These are phyloP conservation scores for Cyberlindnera galapagoensis DNA, from an alignment of 805 yeast species.

Conservation along the genomic window DNA sequence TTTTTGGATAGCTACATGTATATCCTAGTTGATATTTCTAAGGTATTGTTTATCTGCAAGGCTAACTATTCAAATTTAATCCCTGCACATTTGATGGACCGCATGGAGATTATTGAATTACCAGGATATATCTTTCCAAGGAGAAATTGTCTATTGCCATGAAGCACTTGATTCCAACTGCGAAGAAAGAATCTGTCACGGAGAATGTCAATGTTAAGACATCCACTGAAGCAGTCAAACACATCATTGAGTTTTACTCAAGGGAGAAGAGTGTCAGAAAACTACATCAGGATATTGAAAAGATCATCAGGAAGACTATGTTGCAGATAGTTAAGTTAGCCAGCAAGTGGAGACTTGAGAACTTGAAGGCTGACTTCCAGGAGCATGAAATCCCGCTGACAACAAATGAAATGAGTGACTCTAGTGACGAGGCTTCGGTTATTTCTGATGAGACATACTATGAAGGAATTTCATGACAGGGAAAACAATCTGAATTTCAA, in stretches of 20 bases:
- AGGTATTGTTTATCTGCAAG: constrained; percentile 94
- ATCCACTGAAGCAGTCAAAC: constrained; percentile 59
- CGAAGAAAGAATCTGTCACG: constrained; percentile 77
- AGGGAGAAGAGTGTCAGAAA: constrained; percentile 96
- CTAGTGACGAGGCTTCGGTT: constrained; percentile 2
- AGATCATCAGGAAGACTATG: constrained; percentile 90
- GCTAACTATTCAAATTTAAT: constrained; percentile 88
- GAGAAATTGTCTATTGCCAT: constrained; percentile 92
- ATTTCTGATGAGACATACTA: constrained; percentile 6
- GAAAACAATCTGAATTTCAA: constrained; percentile 28
- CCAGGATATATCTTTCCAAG: constrained; percentile 90
- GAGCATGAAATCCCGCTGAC: no score
- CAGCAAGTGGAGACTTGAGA: constrained; percentile 16
- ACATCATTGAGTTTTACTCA: constrained; percentile 78
- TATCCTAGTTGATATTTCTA: constrained; percentile 87
- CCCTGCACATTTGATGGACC: constrained; percentile 89
- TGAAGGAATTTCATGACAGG: constrained; percentile 8
- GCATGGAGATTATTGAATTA: constrained; percentile 96
- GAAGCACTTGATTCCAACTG: constrained; percentile 78
- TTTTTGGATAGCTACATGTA: constrained; percentile 93
- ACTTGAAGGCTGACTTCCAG: constrained; percentile 2
- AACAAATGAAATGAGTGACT: no score
- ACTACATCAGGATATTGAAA: constrained; percentile 79
- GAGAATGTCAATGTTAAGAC: constrained; percentile 62
- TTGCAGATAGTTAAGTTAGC: constrained; percentile 69